These are phyloP conservation scores for Paragyromitra xinjiangensis DNA, from an alignment of 495 filamentous ascomycete species.

Conservation along the genomic window DNA sequence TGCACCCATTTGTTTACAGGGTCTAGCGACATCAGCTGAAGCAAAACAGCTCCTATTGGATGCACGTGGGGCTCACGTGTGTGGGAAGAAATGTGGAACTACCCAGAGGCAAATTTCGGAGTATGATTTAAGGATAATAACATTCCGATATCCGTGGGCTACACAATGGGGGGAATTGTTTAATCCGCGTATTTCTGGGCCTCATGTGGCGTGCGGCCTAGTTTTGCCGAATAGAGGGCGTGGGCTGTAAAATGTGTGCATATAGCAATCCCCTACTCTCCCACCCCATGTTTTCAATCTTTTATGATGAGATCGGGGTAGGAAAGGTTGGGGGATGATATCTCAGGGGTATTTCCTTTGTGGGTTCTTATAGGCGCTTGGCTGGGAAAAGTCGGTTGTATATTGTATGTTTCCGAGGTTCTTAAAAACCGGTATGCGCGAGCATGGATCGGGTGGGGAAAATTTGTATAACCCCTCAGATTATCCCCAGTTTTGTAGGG, in stretches of 20 bases:
- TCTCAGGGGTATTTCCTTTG: slow-evolving; percentile 6
- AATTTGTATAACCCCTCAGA: background rate
- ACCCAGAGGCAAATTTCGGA: background rate
- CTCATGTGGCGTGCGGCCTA: no score
- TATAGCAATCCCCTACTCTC: background rate
- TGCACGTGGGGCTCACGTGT: background rate
- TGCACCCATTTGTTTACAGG: background rate
- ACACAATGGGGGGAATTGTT: background rate
- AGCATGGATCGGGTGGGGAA: background rate
- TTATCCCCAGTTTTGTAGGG: no score
- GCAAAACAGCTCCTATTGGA: background rate
- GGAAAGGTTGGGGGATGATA: background rate
- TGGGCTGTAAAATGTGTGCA: background rate
- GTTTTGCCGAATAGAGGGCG: background rate
- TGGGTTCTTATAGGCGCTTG: slow-evolving; percentile 1
- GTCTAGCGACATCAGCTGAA: background rate
- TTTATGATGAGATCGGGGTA: background rate
- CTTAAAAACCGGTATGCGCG: background rate
- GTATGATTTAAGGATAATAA: background rate
- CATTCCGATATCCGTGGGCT: background rate
- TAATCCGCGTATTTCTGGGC: no score
- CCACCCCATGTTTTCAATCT: no score
- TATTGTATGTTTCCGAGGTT: background rate
- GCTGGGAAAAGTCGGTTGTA: background rate
- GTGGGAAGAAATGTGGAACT: background rate